Evolutionary conservation across 2,329 filamentous ascomycete species (phyloP).

Genomic region (Capronia coronata): DNA sequence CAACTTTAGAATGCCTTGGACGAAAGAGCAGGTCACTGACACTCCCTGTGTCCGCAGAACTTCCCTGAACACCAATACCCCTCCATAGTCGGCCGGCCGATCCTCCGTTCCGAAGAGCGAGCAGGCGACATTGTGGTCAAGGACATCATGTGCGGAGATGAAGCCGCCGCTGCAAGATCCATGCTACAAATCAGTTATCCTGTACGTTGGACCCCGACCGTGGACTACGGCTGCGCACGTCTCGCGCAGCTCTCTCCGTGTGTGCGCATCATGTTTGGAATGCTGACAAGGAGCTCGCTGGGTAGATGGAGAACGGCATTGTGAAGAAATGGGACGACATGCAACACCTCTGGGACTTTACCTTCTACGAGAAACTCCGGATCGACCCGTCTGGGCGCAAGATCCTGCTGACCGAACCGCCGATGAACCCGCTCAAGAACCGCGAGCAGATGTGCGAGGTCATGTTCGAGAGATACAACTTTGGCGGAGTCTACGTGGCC

Average conservation of each 20-base stretch:
- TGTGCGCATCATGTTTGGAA: not conserved
- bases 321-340: conserved; percentile 99
- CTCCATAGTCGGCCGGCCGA: conserved; percentile 94
- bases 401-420: conserved; percentile 93
- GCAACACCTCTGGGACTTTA: conserved; percentile 99
- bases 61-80: conserved; percentile 99
- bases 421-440: conserved; percentile 96
- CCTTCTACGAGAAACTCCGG: conserved; percentile 94
- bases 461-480: conserved; percentile 97
- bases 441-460: conserved; percentile 97
- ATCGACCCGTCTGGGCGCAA: conserved; percentile 86
- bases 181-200: conserved; percentile 99
- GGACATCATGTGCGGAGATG: conserved; percentile 99
- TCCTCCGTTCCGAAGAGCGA: conserved; percentile 91
- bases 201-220: conserved; percentile 48
- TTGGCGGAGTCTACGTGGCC: conserved; percentile 94
- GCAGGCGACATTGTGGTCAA: conserved; percentile 69
- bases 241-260: too few species aligned
- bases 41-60: conserved; percentile 55
- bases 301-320: conserved; percentile 97
- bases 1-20: too few species aligned
- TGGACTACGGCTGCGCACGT: too few species aligned
- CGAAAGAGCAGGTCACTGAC: not conserved
- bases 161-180: conserved; percentile 87
- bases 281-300: conserved; percentile 1